phyloP scores from a whole-genome alignment of 106 monocot species.

The Dioscorea dumetorum region DNA sequence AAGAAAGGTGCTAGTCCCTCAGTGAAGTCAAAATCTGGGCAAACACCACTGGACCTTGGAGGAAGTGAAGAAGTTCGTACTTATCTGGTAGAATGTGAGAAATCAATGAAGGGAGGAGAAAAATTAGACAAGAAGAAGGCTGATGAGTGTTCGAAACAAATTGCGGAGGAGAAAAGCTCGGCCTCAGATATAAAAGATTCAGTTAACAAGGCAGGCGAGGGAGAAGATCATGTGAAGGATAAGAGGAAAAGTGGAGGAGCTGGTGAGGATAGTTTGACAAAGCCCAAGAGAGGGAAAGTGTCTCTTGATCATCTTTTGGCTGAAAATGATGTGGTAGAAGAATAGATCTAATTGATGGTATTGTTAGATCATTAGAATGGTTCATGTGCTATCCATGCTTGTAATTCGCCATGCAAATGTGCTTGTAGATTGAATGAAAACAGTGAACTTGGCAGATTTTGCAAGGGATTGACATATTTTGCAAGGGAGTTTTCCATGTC shows the following conservation, averaged over 20 bases:
- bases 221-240: slow-evolving; percentile 6
- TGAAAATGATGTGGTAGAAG: slow-evolving; percentile 28
- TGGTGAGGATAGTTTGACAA: neutral
- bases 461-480: no score
- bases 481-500: no score
- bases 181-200: slow-evolving; percentile 3
- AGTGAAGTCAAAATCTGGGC: slow-evolving; percentile 69
- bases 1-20: slow-evolving; percentile 60
- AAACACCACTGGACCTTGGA: slow-evolving; percentile 60
- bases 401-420: no score
- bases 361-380: no score
- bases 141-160: slow-evolving; percentile 4
- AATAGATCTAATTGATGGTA: neutral
- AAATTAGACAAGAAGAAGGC: neutral
- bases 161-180: slow-evolving; percentile 2
- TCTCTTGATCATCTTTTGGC: slow-evolving; percentile 25
- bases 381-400: no score
- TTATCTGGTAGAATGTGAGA: slow-evolving; percentile 34
- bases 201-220: neutral
- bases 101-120: slow-evolving; percentile 19
- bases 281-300: slow-evolving; percentile 21
- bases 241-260: slow-evolving; percentile 23
- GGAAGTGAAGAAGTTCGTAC: slow-evolving; percentile 44
- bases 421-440: no score
- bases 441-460: no score